Conservation (phyloP, 352 stramenopile species). For the Phytophthora sp. region DNA sequence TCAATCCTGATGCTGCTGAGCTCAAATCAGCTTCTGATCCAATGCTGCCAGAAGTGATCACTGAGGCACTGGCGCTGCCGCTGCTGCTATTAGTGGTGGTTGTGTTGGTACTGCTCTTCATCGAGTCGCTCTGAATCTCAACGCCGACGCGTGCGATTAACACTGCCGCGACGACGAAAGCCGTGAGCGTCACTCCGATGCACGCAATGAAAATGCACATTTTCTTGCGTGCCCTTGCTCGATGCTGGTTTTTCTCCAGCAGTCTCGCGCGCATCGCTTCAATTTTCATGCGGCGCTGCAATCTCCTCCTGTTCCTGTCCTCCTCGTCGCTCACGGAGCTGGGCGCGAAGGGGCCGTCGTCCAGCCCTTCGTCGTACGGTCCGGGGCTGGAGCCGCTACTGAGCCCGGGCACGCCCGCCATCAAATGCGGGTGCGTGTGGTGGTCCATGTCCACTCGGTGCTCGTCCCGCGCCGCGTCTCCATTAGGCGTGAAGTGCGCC, state of each 20-base stretch:
- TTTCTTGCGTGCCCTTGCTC: constrained; percentile 60
- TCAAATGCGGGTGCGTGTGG: constrained; percentile 15
- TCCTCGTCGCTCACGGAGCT: constrained; percentile 45
- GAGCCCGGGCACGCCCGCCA: constrained; percentile 5
- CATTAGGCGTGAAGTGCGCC: constrained; percentile 36
- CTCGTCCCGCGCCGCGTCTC: constrained; percentile 24
- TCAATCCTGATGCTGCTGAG: constrained; percentile 6
- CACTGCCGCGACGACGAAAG: constrained; percentile 64
- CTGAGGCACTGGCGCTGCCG: constrained; percentile 1
- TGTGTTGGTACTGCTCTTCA: constrained; percentile 19
- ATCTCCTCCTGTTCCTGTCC: constrained; percentile 47
- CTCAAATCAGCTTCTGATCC: constrained; percentile 29
- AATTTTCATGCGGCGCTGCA: constrained; percentile 59
- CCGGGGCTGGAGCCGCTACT: constrained; percentile 17
- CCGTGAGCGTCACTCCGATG: constrained; percentile 60
- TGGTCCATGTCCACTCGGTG: constrained; percentile 28
- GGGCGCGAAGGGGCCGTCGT: constrained; percentile 18
- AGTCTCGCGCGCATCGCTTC: constrained; percentile 64
- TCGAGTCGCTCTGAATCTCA: constrained; percentile 36
- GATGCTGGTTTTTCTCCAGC: constrained; percentile 62
- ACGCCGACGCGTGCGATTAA: constrained; percentile 63
- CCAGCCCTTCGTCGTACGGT: constrained; percentile 14
- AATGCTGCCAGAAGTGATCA: constrained; percentile 17
- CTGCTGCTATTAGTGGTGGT: constrained; percentile 22
- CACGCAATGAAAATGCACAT: constrained; percentile 64